Percentiles rank a stretch among this genome's conserved stretches.
These are phyloP conservation scores for Fraxinus floribunda DNA, from an alignment of 305 asterid genomes.

Conservation along the genomic window DNA sequence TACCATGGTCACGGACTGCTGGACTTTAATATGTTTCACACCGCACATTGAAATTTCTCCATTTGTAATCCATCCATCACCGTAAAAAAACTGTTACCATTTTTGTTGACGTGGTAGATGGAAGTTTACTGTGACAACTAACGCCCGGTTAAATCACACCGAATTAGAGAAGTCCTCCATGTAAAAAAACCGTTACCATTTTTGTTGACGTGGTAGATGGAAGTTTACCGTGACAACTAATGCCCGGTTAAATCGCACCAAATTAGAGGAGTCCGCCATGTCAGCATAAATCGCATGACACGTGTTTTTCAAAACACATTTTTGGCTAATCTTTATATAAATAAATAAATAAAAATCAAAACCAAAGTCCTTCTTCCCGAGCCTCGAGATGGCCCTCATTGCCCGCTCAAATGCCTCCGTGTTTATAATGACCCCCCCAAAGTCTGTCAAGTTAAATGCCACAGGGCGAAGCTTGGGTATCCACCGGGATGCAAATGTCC, in stretches of 20 bases:
- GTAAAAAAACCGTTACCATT: neutral
- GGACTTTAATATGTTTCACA: no score
- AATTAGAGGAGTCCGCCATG: neutral
- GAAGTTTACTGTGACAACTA: no score
- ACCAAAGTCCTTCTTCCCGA: slow-evolving; percentile 45
- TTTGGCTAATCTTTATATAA: no score
- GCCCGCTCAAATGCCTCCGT: slow-evolving; percentile 54
- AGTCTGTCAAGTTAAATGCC: slow-evolving; percentile 47
- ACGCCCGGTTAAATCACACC: no score
- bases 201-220: neutral
- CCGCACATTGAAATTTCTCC: neutral
- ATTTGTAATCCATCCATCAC: neutral
- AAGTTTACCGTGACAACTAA: neutral
- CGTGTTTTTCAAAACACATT: neutral
- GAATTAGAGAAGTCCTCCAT: no score
- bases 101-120: no score
- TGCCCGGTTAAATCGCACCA: neutral
- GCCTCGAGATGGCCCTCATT: slow-evolving; percentile 41
- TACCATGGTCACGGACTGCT: neutral
- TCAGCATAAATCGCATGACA: neutral
- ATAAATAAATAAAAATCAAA: no score
- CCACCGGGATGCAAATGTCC: slow-evolving; percentile 18
- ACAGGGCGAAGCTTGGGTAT: slow-evolving; percentile 39
- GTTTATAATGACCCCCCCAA: slow-evolving; percentile 31
- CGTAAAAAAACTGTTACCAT: no score